These are phyloP conservation scores for Camelina hispida DNA, from an alignment of 345 rosid species.

Conservation along the genomic window DNA sequence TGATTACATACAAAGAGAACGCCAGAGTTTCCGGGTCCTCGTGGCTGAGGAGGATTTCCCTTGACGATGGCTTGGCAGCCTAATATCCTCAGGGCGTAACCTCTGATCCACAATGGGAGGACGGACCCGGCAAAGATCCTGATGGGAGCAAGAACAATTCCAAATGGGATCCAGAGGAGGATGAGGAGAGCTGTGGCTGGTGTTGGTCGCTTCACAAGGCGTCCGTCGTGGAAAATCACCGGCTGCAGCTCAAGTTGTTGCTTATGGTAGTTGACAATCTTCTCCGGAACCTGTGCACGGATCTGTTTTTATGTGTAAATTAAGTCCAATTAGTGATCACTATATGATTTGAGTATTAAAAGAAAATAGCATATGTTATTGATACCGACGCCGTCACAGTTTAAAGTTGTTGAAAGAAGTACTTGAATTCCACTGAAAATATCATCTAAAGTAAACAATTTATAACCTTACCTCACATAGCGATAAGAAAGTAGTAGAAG, in stretches of 20 bases:
- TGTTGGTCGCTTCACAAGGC: slow-evolving; percentile 74
- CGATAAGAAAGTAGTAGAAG: slow-evolving; percentile 52
- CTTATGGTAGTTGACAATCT: slow-evolving; percentile 22
- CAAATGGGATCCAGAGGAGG: slow-evolving; percentile 75
- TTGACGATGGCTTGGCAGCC: slow-evolving; percentile 59
- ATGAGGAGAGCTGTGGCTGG: slow-evolving; percentile 61
- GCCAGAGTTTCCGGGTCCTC: slow-evolving; percentile 19
- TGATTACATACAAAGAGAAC: slow-evolving; percentile 77
- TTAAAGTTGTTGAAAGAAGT: background rate
- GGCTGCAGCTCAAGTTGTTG: slow-evolving; percentile 47
- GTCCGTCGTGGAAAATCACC: slow-evolving; percentile 78
- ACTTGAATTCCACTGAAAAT: background rate
- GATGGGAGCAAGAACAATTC: slow-evolving; percentile 62
- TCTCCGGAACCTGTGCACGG: slow-evolving; percentile 32
- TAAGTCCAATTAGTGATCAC: background rate
- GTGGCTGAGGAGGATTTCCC: slow-evolving; percentile 48
- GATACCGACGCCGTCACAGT: too few relatives aligned
- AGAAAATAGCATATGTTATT: background rate
- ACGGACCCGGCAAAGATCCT: slow-evolving; percentile 49
- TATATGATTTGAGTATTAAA: background rate
- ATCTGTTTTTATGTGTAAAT: slow-evolving; percentile 12
- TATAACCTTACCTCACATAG: slow-evolving; percentile 56
- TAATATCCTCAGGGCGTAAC: slow-evolving; percentile 46
- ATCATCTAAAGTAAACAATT: background rate
- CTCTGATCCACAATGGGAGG: slow-evolving; percentile 59